phyloP scores from a whole-genome alignment of 257 asterid species.

The Solanum virginianum region DNA sequence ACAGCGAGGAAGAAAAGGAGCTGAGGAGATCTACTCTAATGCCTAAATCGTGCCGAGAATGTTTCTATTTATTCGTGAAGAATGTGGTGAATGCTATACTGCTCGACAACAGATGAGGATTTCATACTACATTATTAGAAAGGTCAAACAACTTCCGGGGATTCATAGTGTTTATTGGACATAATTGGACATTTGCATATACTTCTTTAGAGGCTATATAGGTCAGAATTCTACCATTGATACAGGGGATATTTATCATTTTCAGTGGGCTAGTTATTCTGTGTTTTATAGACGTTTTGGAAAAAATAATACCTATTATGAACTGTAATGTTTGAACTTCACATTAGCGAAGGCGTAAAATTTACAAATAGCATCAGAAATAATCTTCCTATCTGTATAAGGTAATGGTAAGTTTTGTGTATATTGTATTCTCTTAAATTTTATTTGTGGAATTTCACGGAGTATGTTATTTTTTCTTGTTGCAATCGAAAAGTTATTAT shows the following conservation, averaged over 20 bases:
- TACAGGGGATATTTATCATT: not conserved
- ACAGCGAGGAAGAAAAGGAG: slow-evolving; percentile 14
- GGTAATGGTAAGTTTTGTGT: too few species aligned
- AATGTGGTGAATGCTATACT: slow-evolving; percentile 32
- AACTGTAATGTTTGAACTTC: not conserved
- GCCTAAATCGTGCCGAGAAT: slow-evolving; percentile 57
- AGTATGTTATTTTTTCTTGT: too few species aligned
- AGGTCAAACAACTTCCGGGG: not conserved
- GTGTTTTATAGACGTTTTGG: not conserved
- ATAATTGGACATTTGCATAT: not conserved
- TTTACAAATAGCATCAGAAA: too few species aligned
- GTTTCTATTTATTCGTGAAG: slow-evolving; percentile 52
- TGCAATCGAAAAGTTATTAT: not conserved
- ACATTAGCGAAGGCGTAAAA: not conserved
- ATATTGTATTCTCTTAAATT: too few species aligned
- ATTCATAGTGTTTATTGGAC: not conserved
- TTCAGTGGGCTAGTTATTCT: not conserved
- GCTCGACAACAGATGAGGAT: slow-evolving; percentile 14
- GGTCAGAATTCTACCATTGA: not conserved
- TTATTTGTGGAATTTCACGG: too few species aligned
- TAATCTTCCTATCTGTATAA: too few species aligned
- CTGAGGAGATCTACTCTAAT: slow-evolving; percentile 35
- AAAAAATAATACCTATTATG: not conserved
- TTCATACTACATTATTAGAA: not conserved
- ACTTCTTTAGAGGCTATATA: not conserved